phyloP scores from a whole-genome alignment of 495 filamentous ascomycete genomes.

The Penicillium antarcticum region DNA sequence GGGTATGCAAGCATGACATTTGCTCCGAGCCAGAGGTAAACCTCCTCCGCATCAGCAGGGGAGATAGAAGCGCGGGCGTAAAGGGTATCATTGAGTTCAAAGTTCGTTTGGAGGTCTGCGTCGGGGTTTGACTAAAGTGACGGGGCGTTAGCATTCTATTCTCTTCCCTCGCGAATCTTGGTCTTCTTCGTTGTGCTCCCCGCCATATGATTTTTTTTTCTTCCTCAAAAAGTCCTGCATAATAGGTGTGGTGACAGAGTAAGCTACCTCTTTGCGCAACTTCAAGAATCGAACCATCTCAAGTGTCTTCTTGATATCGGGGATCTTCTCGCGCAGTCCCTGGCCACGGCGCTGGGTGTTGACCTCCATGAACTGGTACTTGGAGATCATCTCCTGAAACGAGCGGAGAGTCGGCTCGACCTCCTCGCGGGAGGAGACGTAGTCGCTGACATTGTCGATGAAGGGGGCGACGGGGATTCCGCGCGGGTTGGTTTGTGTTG shows the following conservation, averaged over 20 bases:
- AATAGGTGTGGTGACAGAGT: neutral
- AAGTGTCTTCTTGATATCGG: conserved; percentile 95
- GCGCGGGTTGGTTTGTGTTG: conserved; percentile 71
- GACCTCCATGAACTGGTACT: conserved; percentile 99
- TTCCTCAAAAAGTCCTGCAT: no score
- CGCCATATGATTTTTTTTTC: neutral
- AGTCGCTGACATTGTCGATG: conserved; percentile 94
- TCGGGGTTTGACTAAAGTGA: conserved; percentile 15
- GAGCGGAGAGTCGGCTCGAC: conserved; percentile 86
- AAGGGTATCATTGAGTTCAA: conserved; percentile 94
- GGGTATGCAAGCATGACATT: conserved; percentile 98
- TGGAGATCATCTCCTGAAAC: conserved; percentile 99
- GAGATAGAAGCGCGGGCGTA: conserved; percentile 83
- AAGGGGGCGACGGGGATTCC: conserved; percentile 95
- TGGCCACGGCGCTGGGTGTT: conserved; percentile 81
- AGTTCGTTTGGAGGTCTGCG: conserved; percentile 73
- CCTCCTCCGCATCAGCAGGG: conserved; percentile 82
- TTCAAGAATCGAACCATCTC: conserved; percentile 87
- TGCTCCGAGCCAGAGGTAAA: conserved; percentile 95
- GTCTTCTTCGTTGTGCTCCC: neutral
- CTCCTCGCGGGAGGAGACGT: conserved; percentile 79
- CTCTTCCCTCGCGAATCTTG: neutral
- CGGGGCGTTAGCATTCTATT: neutral
- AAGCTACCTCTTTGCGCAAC: conserved; percentile 32
- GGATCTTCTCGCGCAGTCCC: conserved; percentile 89